A percentile compares a stretch with the other conserved stretches of the same genome.
Conservation (phyloP, 2,329 filamentous ascomycete species). For the Stromatinia cepivora region DNA sequence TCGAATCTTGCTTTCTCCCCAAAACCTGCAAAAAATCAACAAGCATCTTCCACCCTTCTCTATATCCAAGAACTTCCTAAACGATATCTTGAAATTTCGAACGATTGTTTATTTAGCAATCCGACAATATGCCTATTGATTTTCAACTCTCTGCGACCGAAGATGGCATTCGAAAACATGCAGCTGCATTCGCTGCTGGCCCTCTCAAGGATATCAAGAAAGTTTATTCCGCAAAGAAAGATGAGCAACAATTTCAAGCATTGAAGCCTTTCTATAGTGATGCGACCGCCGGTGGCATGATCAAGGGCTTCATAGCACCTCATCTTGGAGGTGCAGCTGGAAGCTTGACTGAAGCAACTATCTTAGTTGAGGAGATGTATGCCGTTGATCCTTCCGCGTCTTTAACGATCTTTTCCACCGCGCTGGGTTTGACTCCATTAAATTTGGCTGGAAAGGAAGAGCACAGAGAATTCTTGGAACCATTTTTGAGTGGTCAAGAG, state of each 20-base stretch:
- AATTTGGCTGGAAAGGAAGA: constrained; percentile 47
- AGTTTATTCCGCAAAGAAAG: constrained; percentile 35
- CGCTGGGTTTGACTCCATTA: constrained; percentile 53
- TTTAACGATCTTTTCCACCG: constrained; percentile 53
- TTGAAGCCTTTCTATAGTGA: constrained; percentile 49
- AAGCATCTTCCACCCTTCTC: too few species aligned
- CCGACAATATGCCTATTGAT: constrained; percentile 33
- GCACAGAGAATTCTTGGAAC: constrained; percentile 47
- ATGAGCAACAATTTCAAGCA: constrained; percentile 48
- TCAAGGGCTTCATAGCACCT: constrained; percentile 50
- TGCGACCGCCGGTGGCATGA: constrained; percentile 47
- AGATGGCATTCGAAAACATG: constrained; percentile 36
- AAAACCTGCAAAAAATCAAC: background rate
- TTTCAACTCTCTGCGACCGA: constrained; percentile 40
- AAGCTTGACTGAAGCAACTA: constrained; percentile 49
- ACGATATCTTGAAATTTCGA: too few species aligned
- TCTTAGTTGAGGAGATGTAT: constrained; percentile 55
- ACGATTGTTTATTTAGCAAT: background rate
- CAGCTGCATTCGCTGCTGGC: constrained; percentile 35
- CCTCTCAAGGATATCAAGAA: constrained; percentile 34
- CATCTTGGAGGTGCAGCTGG: constrained; percentile 48
- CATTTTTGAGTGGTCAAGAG: constrained; percentile 49
- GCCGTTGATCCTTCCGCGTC: constrained; percentile 51
- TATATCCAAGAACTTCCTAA: background rate
- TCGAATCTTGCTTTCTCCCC: background rate